These are phyloP conservation scores for Rhodosporidiobolus odoratus DNA, from an alignment of 768 basidiomycete genomes.

Conservation along the genomic window DNA sequence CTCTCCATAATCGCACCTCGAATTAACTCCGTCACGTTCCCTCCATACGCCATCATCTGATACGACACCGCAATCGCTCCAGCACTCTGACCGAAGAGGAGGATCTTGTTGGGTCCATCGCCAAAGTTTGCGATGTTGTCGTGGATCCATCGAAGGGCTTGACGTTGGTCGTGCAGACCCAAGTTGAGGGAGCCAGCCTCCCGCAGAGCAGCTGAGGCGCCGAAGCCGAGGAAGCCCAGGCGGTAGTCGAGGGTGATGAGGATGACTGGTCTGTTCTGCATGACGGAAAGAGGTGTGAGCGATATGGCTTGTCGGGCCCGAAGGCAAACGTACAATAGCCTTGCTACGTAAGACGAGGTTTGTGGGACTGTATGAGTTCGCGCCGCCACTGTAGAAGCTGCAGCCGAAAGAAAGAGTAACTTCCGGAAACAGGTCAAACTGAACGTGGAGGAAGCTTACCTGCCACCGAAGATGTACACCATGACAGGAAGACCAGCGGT, in stretches of 20 bases:
- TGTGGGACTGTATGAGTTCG: constrained; percentile 1
- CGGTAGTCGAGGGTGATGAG: constrained; percentile 60
- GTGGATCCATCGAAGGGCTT: constrained; percentile 59
- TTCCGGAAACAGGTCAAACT: too few species aligned
- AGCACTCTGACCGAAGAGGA: constrained; percentile 23
- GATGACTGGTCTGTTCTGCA: constrained; percentile 48
- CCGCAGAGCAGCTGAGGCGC: constrained; percentile 50
- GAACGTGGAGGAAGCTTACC: too few species aligned
- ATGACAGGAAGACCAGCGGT: constrained; percentile 27
- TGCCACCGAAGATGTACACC: constrained; percentile 18
- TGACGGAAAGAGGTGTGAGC: not conserved
- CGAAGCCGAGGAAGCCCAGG: constrained; percentile 57
- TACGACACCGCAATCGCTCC: constrained; percentile 19
- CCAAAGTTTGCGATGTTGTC: constrained; percentile 41
- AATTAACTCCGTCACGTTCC: constrained; percentile 20
- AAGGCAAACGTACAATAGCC: not conserved
- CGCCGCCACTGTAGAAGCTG: constrained; percentile 7
- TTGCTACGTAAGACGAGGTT: constrained; percentile 1
- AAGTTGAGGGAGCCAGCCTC: constrained; percentile 49
- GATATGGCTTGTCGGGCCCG: constrained; percentile 46
- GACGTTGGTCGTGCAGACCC: constrained; percentile 54
- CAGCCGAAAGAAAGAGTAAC: too few species aligned
- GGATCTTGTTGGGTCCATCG: constrained; percentile 21
- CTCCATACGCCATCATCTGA: constrained; percentile 23
- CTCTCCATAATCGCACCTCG: constrained; percentile 32